These are phyloP conservation scores for Marasmius sp. DNA, from an alignment of 1,284 basidiomycete species.

Conservation along the genomic window DNA sequence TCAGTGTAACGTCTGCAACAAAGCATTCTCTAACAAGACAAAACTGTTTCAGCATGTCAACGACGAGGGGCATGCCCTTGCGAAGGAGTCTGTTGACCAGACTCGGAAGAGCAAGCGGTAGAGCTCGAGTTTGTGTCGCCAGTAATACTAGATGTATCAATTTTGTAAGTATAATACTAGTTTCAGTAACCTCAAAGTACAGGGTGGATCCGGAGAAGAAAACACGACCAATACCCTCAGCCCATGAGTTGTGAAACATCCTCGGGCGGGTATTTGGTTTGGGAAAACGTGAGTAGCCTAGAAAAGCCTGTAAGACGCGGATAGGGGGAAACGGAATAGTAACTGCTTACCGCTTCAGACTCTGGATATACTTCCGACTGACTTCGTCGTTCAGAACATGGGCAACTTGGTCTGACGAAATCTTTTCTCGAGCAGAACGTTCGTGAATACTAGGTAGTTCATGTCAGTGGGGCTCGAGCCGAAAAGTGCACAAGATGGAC, in stretches of 20 bases:
- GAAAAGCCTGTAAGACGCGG: conserved; percentile 7
- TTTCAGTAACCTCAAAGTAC: background rate
- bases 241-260: conserved; percentile 93
- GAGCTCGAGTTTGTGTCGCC: background rate
- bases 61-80: conserved; percentile 73
- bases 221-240: conserved; percentile 31
- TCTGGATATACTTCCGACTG: conserved; percentile 98
- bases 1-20: conserved; percentile 73
- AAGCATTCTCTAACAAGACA: conserved; percentile 69
- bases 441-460: conserved; percentile 82
- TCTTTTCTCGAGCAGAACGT: conserved; percentile 95
- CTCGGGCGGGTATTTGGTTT: conserved; percentile 90
- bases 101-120: background rate
- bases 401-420: conserved; percentile 94
- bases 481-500: conserved; percentile 26
- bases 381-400: conserved; percentile 99
- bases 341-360: conserved; percentile 77
- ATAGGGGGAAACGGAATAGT: conserved; percentile 19
- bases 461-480: conserved; percentile 4
- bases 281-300: conserved; percentile 90
- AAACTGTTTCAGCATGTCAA: conserved; percentile 80
- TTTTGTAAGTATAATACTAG: background rate
- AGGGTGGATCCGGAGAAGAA: too few relatives aligned
- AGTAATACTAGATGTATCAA: background rate
- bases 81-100: conserved; percentile 19